These are phyloP conservation scores for Fusarium chuoi DNA, from an alignment of 2,329 filamentous ascomycete species.

Conservation along the genomic window DNA sequence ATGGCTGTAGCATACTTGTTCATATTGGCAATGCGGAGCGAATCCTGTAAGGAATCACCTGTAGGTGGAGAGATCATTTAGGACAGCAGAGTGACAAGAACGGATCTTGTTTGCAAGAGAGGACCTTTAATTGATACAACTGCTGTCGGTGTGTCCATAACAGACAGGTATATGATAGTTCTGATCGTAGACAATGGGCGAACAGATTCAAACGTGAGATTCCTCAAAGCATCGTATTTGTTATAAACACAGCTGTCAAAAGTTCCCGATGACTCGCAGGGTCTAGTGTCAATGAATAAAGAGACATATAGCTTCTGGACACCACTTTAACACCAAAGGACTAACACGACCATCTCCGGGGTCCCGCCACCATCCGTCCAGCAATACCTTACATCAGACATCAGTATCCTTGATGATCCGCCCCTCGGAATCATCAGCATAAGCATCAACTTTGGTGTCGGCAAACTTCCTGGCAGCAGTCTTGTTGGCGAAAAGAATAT, in stretches of 20 bases:
- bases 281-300: not conserved
- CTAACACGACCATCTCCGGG: rapidly evolving
- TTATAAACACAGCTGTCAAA: not conserved
- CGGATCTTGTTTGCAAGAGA: rapidly evolving
- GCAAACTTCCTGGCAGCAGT: slow-evolving; percentile 51
- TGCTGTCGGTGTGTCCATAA: not conserved
- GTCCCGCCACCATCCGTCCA: rapidly evolving
- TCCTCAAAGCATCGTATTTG: not conserved
- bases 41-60: not conserved
- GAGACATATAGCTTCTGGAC: rapidly evolving
- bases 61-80: rapidly evolving
- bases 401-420: not conserved
- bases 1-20: no score
- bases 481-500: slow-evolving; percentile 48
- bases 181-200: not conserved
- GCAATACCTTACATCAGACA: not conserved
- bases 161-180: not conserved
- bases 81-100: rapidly evolving
- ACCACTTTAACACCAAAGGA: rapidly evolving
- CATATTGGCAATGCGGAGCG: not conserved
- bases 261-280: not conserved
- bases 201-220: not conserved
- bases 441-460: slow-evolving; percentile 6
- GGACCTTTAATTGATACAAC: rapidly evolving
- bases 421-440: slow-evolving; percentile 3